Base-by-base conservation (phyloP, 1,139 yeast species). In the Saccharomyces pastorianus region DNA sequence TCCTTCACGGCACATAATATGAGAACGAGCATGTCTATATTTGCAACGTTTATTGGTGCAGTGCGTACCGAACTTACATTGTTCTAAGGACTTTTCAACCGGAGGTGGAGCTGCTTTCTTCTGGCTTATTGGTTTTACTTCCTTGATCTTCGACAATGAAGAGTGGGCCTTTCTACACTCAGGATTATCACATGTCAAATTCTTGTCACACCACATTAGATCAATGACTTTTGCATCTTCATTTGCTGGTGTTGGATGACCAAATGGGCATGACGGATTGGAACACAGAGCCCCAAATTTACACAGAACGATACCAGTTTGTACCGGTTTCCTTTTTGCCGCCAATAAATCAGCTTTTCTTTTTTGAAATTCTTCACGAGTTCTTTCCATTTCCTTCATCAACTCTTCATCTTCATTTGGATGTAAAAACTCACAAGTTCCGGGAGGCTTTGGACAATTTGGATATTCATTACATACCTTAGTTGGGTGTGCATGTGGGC, bases 241-340 rank as follows among this genome's bases (percentile, higher is more conserved):
- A 69, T 86, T 88, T 14, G 89, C 87, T 1, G 95, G 95, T 1
- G 96, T 88, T 50, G 96, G 96, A 66, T 89, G 96, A 29, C 91
- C 96, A 73, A 84, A 88, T 27, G 90, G 89, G 73, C 96, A 89
- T 58, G 80, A 72, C 57, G 83, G 89, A 65, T 86, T 87, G 31
- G 86, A 76, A 71, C 96, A 89, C 53, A 82, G 72, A 32, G 78
- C 75, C 44, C 93, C 95, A 70, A 80, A 89, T 68, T 85, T 86
- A 74, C 96, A 89, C 46, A 84, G 66, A 4, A 81, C 79, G 56
- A 82, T 77, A 48, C 83, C 81, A 17, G 73, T 68, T 57, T 67
- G 74, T 58, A 59, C 68, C 48, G 64, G 68, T 56, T 67, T 70
- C 61, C 53, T 56, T 66, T 60, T 69, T 9, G 69, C 68, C 56